phyloP scores from a whole-genome alignment of 2,329 filamentous ascomycete species.

The Botrytis porri region DNA sequence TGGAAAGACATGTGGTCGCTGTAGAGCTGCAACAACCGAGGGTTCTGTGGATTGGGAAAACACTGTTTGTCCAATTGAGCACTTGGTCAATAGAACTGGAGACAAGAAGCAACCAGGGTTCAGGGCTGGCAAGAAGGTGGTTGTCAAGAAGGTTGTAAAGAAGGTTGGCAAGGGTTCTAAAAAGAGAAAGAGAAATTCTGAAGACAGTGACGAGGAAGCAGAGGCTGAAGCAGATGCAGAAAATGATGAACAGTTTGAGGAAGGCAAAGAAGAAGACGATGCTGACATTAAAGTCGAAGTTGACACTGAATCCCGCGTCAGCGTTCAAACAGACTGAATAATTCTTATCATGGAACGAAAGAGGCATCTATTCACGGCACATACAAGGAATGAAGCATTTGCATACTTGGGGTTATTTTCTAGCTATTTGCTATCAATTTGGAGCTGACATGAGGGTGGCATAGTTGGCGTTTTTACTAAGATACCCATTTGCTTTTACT shows the following conservation, averaged over 20 bases:
- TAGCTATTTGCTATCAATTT: not conserved
- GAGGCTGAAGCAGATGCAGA: conserved; percentile 17
- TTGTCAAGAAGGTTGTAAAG: conserved; percentile 3
- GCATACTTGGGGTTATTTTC: not conserved
- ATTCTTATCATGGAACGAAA: not conserved
- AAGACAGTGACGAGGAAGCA: conserved; percentile 24
- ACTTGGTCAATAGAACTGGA: conserved; percentile 56
- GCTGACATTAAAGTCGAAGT: not conserved
- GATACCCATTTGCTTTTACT: conserved; percentile 8
- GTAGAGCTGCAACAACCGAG: conserved; percentile 51
- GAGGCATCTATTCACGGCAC: not conserved
- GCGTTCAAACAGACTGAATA: not conserved
- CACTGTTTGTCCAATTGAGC: conserved; percentile 59
- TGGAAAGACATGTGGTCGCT: conserved; percentile 49
- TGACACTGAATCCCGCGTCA: not conserved
- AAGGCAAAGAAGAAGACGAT: not conserved
- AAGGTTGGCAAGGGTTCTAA: conserved; percentile 16
- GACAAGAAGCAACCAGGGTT: conserved; percentile 43
- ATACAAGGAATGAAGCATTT: not conserved
- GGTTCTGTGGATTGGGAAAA: conserved; percentile 61
- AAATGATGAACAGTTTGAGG: not conserved
- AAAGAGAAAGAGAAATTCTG: conserved; percentile 23
- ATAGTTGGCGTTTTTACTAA: not conserved
- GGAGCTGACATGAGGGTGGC: not conserved
- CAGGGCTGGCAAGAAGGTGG: conserved; percentile 9